These are phyloP conservation scores for Alternaria atra DNA, from an alignment of 2,329 filamentous ascomycete genomes.

Conservation along the genomic window DNA sequence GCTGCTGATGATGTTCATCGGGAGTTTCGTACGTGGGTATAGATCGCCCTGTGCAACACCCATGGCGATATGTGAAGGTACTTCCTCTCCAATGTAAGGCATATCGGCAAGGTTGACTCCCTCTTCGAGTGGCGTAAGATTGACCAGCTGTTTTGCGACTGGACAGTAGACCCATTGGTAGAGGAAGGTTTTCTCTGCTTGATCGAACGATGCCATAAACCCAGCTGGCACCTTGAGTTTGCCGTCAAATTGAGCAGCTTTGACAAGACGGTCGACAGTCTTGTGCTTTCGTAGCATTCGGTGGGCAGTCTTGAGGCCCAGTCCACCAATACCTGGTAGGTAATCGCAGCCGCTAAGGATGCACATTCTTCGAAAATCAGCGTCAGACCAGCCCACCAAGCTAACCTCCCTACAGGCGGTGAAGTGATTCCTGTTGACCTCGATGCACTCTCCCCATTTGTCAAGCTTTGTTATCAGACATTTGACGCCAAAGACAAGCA, in stretches of 20 bases:
- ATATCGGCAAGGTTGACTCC: slow-evolving; percentile 73
- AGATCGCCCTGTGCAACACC: slow-evolving; percentile 83
- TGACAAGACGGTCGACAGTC: slow-evolving; percentile 81
- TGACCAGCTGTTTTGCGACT: slow-evolving; percentile 72
- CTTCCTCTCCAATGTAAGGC: slow-evolving; percentile 79
- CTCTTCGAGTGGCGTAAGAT: slow-evolving; percentile 73
- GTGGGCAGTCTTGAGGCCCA: slow-evolving; percentile 94
- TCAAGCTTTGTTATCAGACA: slow-evolving; percentile 92
- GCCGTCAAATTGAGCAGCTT: slow-evolving; percentile 87
- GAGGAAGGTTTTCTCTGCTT: slow-evolving; percentile 91
- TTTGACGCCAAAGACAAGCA: slow-evolving; percentile 93
- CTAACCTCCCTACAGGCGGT: slow-evolving; percentile 87
- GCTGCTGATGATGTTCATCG: slow-evolving; percentile 54
- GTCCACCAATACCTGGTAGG: slow-evolving; percentile 80
- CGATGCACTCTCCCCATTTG: slow-evolving; percentile 89
- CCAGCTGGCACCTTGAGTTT: slow-evolving; percentile 81
- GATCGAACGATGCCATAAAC: slow-evolving; percentile 81
- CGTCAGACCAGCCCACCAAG: slow-evolving; percentile 89
- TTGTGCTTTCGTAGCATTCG: slow-evolving; percentile 90
- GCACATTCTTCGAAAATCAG: slow-evolving; percentile 92
- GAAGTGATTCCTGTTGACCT: slow-evolving; percentile 90
- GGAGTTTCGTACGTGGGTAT: slow-evolving; percentile 86
- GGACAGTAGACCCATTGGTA: slow-evolving; percentile 97
- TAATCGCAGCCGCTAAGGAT: slow-evolving; percentile 98
- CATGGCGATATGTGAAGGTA: slow-evolving; percentile 73